Evolutionary conservation across 192 early-diverging fungal species (phyloP), one percentile per base, ranked within the genome.

Genomic region (Borealophlyctis nickersoniae): DNA sequence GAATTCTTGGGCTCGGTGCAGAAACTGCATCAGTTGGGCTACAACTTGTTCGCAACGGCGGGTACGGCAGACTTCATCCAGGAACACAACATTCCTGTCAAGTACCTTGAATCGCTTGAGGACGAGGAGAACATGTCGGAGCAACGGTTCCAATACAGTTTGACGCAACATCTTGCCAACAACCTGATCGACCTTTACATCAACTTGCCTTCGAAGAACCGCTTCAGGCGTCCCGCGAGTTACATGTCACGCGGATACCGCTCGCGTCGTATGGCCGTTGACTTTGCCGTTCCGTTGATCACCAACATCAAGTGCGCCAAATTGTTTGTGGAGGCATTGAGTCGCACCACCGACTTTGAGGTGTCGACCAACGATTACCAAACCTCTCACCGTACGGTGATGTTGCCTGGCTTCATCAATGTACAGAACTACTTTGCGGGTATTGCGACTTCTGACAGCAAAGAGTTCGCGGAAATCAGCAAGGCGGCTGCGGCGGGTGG

Each of bases 231-330:
- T 49, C 95, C 94, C 49, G 92, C 96, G 29, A 88, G 85, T 65
- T 99, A 98, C 74, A 90, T 96, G 74, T 89, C 87, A 60, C 89
- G 88, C 66, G 96, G 96, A 33, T 99, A 99, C 81, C 85, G 86
- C 64, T 90, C 89, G 60, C 89, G 96, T 59, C 87, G 96, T 71
- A 92, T 99, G 92, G 96, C 96, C 32, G 91, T 99, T 29, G 96
- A 99, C 76, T 92, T 93, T 65, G 92, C 91, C 39, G 81, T 99
- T 51, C 96, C 96, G 7, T 79, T 99, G 69, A 94, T 99, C 72
- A 99, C 96, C 62, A 99, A 99, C 70, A 86, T 99, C 80, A 99
- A 99, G 81, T 98, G 95, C 71, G 96, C 96, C 66, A 97, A 98
- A 82, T 73, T 99, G 58, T 98, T 99, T 63, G 80, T 99, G 48